phyloP scores from a whole-genome alignment of 345 rosid species.

The Citrus inodora region DNA sequence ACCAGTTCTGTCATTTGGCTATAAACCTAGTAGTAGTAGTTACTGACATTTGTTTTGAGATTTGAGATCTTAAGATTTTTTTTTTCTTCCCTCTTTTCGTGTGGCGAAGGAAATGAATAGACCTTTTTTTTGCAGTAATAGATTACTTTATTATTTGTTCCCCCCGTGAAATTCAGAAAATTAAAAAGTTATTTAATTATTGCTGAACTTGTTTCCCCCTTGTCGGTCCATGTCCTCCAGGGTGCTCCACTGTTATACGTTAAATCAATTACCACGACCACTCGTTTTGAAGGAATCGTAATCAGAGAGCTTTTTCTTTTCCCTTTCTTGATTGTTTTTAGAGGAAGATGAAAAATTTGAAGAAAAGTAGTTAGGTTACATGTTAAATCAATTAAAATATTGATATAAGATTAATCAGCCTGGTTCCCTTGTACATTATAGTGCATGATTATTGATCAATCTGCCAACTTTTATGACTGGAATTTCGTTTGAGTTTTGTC shows the following conservation, averaged over 20 bases:
- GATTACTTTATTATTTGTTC: not conserved
- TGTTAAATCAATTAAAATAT: constrained; percentile 4
- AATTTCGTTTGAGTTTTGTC: constrained; percentile 13
- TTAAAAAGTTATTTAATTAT: not conserved
- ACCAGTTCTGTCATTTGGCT: not conserved
- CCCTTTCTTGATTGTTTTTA: not conserved
- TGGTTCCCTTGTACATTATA: not conserved
- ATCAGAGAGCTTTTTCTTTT: not conserved
- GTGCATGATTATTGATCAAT: not conserved
- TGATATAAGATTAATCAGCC: not conserved
- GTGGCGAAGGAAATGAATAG: not conserved
- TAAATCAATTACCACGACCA: constrained; percentile 1
- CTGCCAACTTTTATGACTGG: not conserved
- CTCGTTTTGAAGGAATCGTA: constrained; percentile 31
- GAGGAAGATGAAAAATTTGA: not conserved
- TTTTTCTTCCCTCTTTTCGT: not conserved
- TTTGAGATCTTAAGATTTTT: constrained; percentile 8
- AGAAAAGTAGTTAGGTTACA: constrained; percentile 10
- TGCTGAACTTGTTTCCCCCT: constrained; percentile 19
- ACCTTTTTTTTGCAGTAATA: not conserved
- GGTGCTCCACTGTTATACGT: not conserved
- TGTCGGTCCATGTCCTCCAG: constrained; percentile 31
- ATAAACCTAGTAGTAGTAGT: too few relatives aligned
- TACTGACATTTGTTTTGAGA: constrained; percentile 6
- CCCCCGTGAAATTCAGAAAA: not conserved